Base-by-base conservation (phyloP, 2,329 filamentous ascomycete genomes). In the Microsporum audouinii region DNA sequence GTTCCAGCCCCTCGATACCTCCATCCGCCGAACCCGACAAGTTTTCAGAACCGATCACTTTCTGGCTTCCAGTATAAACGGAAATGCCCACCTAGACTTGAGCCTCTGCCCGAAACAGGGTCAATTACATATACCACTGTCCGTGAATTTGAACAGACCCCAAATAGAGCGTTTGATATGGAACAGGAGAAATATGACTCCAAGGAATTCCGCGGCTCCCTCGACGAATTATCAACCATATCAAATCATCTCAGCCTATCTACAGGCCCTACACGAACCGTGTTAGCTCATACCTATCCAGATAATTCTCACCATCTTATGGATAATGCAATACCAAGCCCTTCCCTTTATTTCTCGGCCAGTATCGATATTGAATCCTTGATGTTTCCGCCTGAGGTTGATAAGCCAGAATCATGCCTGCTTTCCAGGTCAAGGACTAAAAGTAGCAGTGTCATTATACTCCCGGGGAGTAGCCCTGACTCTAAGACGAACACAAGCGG, bases 401-500 rank as follows among this genome's bases (percentile, higher is more conserved):
- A 47, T 38, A 12, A 12, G 33, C 10, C 39, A 2, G 29, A 59
- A 29, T 14, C 47, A 2, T 34, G 7, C 14, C 53, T 43, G 33
- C 27, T 53, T 29, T 60, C 56, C 7, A 62, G 60, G n/a, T 57
- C 58, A 23, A 58, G 62, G 27, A 70, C 68, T 36, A 59, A 66
- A 14, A 68, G 68, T 27, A 71, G 70, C 60, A 72, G 64, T 55
- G 59, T 70, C 1, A 65, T 72, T 45, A 58, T 70, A 10, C 66
- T 71, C 2, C 70, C 69, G 0, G 68, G 69, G 6, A 33, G 17
- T 6, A 57, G 39, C 7, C 51, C 51, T 17, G 51, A 36, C 3
- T 55, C 51, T n/a, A 34, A 34, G 36, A 17, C 12, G 36, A 29
- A 17, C 33, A 27, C 36, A 31, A 12, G 8, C n/a, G 27, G 8